Evolutionary conservation across 768 basidiomycete genomes (phyloP).

Genomic region (Lactarius psammicola): DNA sequence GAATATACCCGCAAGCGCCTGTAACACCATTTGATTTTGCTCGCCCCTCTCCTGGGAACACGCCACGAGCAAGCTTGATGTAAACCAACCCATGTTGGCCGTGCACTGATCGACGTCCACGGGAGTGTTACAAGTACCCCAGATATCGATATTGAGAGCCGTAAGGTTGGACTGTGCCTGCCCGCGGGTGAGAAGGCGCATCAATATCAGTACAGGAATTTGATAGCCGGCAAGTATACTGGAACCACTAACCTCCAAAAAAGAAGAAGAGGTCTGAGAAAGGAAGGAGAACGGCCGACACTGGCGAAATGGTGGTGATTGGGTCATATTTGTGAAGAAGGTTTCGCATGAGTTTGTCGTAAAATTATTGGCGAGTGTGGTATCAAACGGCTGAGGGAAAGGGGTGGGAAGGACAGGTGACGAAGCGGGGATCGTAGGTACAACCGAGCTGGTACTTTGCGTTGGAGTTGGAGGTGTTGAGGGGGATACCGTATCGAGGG

Average conservation of each 20-base stretch:
- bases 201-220: constrained; percentile 23
- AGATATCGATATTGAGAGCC: constrained; percentile 63
- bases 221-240: neutral
- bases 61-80: constrained; percentile 43
- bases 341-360: constrained; percentile 59
- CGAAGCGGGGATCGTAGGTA: constrained; percentile 50
- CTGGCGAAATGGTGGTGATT: constrained; percentile 54
- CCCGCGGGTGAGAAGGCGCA: constrained; percentile 25
- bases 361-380: constrained; percentile 61
- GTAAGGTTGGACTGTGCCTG: constrained; percentile 67
- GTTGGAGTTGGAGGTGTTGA: constrained; percentile 33
- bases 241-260: constrained; percentile 50
- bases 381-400: constrained; percentile 75
- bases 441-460: constrained; percentile 10
- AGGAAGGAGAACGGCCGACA: constrained; percentile 77
- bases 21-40: constrained; percentile 51
- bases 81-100: constrained; percentile 68
- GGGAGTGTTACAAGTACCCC: constrained; percentile 77
- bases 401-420: constrained; percentile 64
- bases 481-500: constrained; percentile 26
- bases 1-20: constrained; percentile 54
- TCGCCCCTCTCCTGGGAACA: constrained; percentile 58
- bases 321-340: constrained; percentile 78
- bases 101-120: constrained; percentile 49
- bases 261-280: constrained; percentile 50